Evolutionary conservation across 2,329 filamentous ascomycete species (phyloP), one percentile per base, ranked within the genome.

Genomic region (Colletotrichum paranaense): DNA sequence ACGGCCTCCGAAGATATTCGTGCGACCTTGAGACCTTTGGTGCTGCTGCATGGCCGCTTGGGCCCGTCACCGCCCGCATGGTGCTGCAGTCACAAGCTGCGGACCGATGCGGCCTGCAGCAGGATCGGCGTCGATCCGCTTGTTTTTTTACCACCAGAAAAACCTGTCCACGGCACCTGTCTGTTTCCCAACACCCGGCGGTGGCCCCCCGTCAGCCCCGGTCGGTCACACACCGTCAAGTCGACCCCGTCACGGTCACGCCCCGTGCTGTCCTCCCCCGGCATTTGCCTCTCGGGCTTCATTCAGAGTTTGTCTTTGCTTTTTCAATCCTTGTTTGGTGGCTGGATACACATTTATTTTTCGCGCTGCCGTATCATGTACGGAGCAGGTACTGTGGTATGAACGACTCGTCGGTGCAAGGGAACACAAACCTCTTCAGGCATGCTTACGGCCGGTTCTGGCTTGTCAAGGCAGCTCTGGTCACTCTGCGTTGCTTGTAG

Each of bases 121-220:
- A 75, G 73, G 71, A 75, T 75, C 73, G 71, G 64, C 62, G 71
- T 73, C 73, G 71, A 74, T 75, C 71, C 71, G 73, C 57, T 75
- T 67, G 26, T 52, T 58, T 71, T 69, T 70, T 65, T 28, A 49
- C 42, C 42, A 59, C 69, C 49, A 69, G 32, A 52, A 58, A 72
- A 58, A 42, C 53, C 65, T 68, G 69, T 69, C 38, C 65, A 63
- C 69, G 69, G 65, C 64, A 72, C 30, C 69, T 55, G 66, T 63
- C 62, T 52, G 22, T 58, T 24, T 19, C 19, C 19, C 19, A 46
- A 69, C 32, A 59, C 53, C 66, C 70, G 66, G 55, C 42, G 42
- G 42, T 49, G 16, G 16, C 59, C 26, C 35, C 70, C 60, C 59
- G 46, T 67, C 57, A 60, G 62, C 62, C 68, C 68, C 68, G 68